Base-by-base conservation (phyloP, 108 stramenopile genomes). In the Discostella pseudostelligera region DNA sequence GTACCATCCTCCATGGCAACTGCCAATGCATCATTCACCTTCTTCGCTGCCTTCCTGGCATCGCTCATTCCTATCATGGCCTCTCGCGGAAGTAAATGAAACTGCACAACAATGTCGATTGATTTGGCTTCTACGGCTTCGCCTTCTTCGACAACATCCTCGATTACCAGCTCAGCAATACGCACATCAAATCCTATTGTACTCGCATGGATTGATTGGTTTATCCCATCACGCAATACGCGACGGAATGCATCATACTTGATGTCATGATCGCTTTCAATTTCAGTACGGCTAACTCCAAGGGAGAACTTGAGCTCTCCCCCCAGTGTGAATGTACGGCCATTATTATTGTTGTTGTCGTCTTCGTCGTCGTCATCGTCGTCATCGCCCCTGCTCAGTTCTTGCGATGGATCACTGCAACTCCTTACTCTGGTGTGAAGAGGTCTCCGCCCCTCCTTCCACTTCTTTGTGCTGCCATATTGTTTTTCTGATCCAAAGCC, bases 1-100 rank as follows among this genome's bases (percentile, higher is more conserved):
- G 84, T 85, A 36, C 87, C 90, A 61, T 85, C 84, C 45, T 92
- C 87, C 76, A 87, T 82, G 1, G 85, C 85, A 59, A 53, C 74
- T 28, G 83, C 85, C 39, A 91, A 61, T 13, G 87, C 82, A 20
- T 66, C 76, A 66, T 83, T 81, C 20, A 92, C 85, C 35, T 83
- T 54, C 35, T 78, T 73, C 2, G 81, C 77, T 35, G 75, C 72
- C 35, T 56, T 43, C 61, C 80, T 73, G 28, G 79, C 73, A 28
- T 89, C 85, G 2, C 62, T 70, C 8, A 65, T 59, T 7, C 51
- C 66, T 74, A 32, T 32, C 42, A 83, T 81, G 17, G 67, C 62
- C 16, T 71, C 71, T 19, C 59, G 14, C 4, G 74, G 58, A 56
- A 75, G 62, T 17, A 87, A 67, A 43, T 74, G 54, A 70, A 85